A percentile compares a stretch with the other conserved stretches of the same genome.
Evolutionary conservation across 169 alveolate species (phyloP).

Genomic region (Eimeria maxima): DNA sequence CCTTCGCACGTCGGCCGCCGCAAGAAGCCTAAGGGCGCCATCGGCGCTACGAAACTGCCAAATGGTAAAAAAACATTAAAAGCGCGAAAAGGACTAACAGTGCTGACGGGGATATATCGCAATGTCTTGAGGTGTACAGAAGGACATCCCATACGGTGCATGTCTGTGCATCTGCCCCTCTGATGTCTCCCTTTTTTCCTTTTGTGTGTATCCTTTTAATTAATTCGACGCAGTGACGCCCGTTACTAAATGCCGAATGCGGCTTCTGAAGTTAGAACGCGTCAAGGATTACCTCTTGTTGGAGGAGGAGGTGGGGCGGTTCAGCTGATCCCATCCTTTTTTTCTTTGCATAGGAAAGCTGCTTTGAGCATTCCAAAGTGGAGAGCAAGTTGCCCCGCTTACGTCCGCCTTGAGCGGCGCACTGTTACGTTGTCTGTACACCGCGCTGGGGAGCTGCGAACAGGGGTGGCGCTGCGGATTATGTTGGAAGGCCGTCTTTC

Average conservation of each 20-base stretch:
- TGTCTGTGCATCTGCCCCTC: background rate
- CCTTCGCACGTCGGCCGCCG: conserved; percentile 86
- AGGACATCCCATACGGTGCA: background rate
- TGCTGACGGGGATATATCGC: background rate
- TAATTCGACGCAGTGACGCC: conserved; percentile 59
- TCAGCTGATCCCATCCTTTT: background rate
- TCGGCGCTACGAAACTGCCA: conserved; percentile 46
- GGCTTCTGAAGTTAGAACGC: conserved; percentile 85
- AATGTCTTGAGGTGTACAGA: background rate
- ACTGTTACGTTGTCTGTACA: background rate
- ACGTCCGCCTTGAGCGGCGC: background rate
- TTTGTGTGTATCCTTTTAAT: background rate
- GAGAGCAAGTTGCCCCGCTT: background rate
- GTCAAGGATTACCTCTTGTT: conserved; percentile 85
- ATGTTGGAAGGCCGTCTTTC: background rate
- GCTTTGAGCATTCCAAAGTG: background rate
- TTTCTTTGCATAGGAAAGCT: too few species aligned
- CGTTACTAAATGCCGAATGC: conserved; percentile 83
- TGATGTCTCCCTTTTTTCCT: background rate
- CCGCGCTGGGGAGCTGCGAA: background rate
- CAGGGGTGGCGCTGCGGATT: background rate
- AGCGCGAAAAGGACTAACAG: background rate
- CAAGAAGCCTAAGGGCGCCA: conserved; percentile 84
- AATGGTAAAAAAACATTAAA: background rate
- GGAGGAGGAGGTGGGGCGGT: conserved; percentile 84